Percentiles rank a stretch among this genome's conserved stretches.
Evolutionary conservation across 108 stramenopile genomes (phyloP).

Genomic region (Skeletonema potamos): DNA sequence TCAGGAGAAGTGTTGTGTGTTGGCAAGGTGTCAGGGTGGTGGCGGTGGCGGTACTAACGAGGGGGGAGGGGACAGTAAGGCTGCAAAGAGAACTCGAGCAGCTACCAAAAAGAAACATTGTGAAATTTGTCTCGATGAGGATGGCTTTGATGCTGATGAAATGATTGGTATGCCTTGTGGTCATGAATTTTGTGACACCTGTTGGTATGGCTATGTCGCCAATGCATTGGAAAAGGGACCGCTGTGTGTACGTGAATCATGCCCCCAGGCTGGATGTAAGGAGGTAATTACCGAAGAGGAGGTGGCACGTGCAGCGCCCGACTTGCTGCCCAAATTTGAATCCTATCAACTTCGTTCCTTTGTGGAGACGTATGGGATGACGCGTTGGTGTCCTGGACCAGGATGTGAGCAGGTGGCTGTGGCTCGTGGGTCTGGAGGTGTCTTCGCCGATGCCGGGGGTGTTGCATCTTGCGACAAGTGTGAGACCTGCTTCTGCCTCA

Average conservation of each 20-base stretch:
- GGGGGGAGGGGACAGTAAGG: slow-evolving; percentile 21
- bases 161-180: slow-evolving; percentile 91
- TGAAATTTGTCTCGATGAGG: slow-evolving; percentile 83
- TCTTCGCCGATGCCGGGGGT: slow-evolving; percentile 64
- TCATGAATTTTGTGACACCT: slow-evolving; percentile 93
- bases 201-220: slow-evolving; percentile 90
- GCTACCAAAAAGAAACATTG: slow-evolving; percentile 15
- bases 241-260: slow-evolving; percentile 76
- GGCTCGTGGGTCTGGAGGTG: slow-evolving; percentile 56
- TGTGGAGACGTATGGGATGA: slow-evolving; percentile 90
- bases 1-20: slow-evolving; percentile 74
- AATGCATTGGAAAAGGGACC: slow-evolving; percentile 84
- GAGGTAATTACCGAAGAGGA: slow-evolving; percentile 88
- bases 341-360: slow-evolving; percentile 87
- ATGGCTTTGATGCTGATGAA: slow-evolving; percentile 48
- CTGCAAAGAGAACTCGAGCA: slow-evolving; percentile 30
- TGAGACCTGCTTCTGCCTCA: slow-evolving; percentile 79
- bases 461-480: slow-evolving; percentile 74
- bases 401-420: slow-evolving; percentile 93
- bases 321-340: slow-evolving; percentile 64
- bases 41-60: background rate
- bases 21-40: slow-evolving; percentile 25
- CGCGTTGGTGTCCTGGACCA: slow-evolving; percentile 97
- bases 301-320: slow-evolving; percentile 60
- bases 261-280: slow-evolving; percentile 89